Conservation (phyloP, 2,329 filamentous ascomycete species). For the Ceratocystiopsis sp. region DNA sequence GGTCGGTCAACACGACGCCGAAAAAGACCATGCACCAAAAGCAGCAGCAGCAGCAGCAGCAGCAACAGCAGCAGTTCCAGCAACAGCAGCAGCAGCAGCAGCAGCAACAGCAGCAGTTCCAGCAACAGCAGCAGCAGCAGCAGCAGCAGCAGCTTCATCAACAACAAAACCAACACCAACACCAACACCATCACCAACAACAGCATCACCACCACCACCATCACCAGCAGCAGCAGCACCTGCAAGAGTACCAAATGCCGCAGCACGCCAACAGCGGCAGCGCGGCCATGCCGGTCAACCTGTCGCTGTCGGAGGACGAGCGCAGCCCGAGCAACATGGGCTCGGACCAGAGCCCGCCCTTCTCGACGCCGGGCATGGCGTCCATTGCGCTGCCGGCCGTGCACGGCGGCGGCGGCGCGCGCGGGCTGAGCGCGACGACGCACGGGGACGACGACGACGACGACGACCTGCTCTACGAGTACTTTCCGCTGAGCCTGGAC, state of each 20-base stretch:
- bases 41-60: neutral
- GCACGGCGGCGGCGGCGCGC: neutral
- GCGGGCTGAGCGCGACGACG: slow-evolving; percentile 13
- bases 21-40: neutral
- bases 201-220: slow-evolving; percentile 1
- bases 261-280: slow-evolving; percentile 6
- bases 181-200: slow-evolving; percentile 9
- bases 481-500: slow-evolving; percentile 79
- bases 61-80: slow-evolving; percentile 8
- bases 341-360: no score
- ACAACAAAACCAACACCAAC: slow-evolving; percentile 1
- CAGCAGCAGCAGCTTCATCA: slow-evolving; percentile 9
- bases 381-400: neutral
- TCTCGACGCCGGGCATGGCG: neutral
- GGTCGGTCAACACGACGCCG: slow-evolving; percentile 16
- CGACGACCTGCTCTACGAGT: slow-evolving; percentile 78
- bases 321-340: slow-evolving; percentile 23
- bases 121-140: slow-evolving; percentile 9
- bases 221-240: slow-evolving; percentile 6
- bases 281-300: slow-evolving; percentile 24
- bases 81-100: slow-evolving; percentile 1
- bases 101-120: slow-evolving; percentile 1
- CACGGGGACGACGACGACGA: slow-evolving; percentile 26
- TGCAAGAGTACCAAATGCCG: slow-evolving; percentile 11
- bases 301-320: slow-evolving; percentile 44